Evolutionary conservation across 176 grass and related monocot species (phyloP).

Genomic region (Echinochloa phyllopogon): DNA sequence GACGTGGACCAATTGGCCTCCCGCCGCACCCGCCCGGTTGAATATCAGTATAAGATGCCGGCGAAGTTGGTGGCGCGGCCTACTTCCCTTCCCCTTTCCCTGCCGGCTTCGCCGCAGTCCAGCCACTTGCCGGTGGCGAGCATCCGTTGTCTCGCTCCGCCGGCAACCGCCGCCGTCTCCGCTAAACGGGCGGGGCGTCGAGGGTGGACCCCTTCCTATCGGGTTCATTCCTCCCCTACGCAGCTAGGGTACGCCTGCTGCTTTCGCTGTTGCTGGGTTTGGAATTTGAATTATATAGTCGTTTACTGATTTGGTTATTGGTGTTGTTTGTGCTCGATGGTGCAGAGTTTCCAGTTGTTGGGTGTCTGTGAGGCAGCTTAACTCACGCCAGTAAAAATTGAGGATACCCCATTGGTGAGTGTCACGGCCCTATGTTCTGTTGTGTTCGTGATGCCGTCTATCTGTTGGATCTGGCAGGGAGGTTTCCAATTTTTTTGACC

Average conservation of each 20-base stretch:
- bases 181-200: constrained; percentile 32
- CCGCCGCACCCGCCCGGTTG: no score
- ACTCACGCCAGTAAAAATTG: constrained; percentile 87
- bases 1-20: no score
- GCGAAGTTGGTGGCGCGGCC: constrained; percentile 25
- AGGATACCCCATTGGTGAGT: constrained; percentile 82
- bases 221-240: no score
- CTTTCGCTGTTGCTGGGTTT: background rate
- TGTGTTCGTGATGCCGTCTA: no score
- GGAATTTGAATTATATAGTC: background rate
- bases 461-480: constrained; percentile 3
- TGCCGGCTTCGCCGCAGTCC: background rate
- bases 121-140: background rate
- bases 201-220: no score
- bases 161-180: constrained; percentile 27
- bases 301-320: constrained; percentile 26
- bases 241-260: constrained; percentile 91
- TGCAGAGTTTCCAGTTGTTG: constrained; percentile 80
- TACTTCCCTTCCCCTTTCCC: background rate
- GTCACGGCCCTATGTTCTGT: background rate
- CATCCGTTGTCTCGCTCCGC: background rate
- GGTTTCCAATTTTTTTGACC: background rate
- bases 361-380: constrained; percentile 76
- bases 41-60: no score
- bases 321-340: background rate